Conservation (phyloP, 2,329 filamentous ascomycete species). For the Ascochyta viciae-villosae region DNA sequence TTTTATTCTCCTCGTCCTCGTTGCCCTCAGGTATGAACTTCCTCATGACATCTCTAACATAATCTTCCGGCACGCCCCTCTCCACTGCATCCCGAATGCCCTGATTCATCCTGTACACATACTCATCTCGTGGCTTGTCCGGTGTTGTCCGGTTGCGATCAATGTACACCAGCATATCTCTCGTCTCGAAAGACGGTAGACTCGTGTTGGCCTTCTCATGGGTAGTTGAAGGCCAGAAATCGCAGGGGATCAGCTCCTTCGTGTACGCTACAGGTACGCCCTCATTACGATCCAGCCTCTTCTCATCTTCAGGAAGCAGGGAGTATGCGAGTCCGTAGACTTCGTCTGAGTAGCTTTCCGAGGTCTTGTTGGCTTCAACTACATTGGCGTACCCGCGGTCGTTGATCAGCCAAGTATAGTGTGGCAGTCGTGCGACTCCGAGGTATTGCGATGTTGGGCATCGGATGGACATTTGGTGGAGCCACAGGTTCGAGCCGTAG, state of each 20-base stretch:
- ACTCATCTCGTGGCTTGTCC: constrained; percentile 61
- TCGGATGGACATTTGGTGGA: constrained; percentile 67
- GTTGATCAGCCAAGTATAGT: constrained; percentile 72
- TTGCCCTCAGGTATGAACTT: constrained; percentile 53
- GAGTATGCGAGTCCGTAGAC: constrained; percentile 49
- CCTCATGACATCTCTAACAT: constrained; percentile 64
- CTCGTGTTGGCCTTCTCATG: constrained; percentile 9
- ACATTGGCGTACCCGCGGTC: constrained; percentile 73
- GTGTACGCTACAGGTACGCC: constrained; percentile 68
- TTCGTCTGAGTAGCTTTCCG: not conserved
- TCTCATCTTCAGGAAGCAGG: constrained; percentile 37
- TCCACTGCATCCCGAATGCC: constrained; percentile 66
- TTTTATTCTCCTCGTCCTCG: constrained; percentile 18
- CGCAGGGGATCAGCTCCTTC: constrained; percentile 57
- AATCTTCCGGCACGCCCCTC: constrained; percentile 61
- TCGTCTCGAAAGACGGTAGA: constrained; percentile 25
- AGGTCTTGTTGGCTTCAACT: constrained; percentile 43
- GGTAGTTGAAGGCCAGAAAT: constrained; percentile 51
- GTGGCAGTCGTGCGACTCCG: constrained; percentile 63
- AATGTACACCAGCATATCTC: constrained; percentile 65
- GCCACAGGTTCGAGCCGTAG: constrained; percentile 74
- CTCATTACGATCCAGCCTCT: constrained; percentile 57
- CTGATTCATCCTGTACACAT: constrained; percentile 68
- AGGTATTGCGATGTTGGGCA: constrained; percentile 64
- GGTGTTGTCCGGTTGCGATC: constrained; percentile 54